Evolutionary conservation across 148 eudicot genomes (phyloP), one percentile per base, ranked within the genome.

Genomic region (Oxyria digyna): DNA sequence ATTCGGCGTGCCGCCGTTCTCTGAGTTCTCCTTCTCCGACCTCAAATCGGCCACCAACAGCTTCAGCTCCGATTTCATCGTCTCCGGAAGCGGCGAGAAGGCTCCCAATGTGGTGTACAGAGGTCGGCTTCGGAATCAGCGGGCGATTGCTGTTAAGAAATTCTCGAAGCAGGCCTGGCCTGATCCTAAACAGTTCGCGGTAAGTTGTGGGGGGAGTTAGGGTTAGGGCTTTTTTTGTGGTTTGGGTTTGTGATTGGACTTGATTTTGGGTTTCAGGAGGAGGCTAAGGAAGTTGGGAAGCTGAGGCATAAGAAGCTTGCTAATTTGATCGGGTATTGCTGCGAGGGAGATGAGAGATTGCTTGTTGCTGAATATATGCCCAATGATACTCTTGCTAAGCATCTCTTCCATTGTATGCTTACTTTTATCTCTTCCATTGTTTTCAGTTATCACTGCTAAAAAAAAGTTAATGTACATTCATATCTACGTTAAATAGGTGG

Each of bases 361-460:
- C 92, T 94, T n/a, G 99, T 94, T 31, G 99, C 99, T 18, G 99
- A 94, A 78, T 91, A 78, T 72, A 94, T 94, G 96, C 85, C 93
- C 4, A 91, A 88, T 74, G 93, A 94, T 73, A 94, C 96, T 12
- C 96, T 94, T 72, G 96, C 97, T 9, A 94, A 94, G 73, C 96
- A 94, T 85, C 75, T 94, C 27, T 94, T 94, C 71, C 99, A 94
- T 75, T 94, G 97, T 94, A 87, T 41, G 94, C 74, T 15, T 37
- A 17, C 20, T 55, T 57, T 13, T 0, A 37, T 32, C 18, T 18
- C 21, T 67, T 21, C 31, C 18, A 67, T 66, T 66, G 69, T 4
- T 55, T n/a, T 55, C 62, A 26, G 1, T 59, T 29, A 4, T 14
- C 62, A n/a, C n/a, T n/a, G n/a, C n/a, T n/a, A n/a, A n/a, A n/a